These are phyloP conservation scores for Actinidia arguta DNA, from an alignment of 179 eudicot species.

Conservation along the genomic window DNA sequence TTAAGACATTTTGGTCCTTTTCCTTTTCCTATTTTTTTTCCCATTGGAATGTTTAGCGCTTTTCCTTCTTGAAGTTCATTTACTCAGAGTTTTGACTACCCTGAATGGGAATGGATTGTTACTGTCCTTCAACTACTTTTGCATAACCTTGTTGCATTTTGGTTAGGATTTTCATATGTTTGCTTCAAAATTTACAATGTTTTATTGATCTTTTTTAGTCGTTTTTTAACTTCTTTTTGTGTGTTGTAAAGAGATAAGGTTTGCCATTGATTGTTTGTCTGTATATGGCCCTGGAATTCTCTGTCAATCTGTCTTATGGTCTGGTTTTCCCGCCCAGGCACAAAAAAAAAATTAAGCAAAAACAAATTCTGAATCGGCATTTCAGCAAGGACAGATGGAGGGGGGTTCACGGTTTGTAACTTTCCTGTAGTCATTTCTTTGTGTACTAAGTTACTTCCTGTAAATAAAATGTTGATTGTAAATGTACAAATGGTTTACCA, in stretches of 20 bases:
- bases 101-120: slow-evolving; percentile 11
- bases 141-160: slow-evolving; percentile 4
- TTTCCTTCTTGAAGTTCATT: too few relatives aligned
- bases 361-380: slow-evolving; percentile 36
- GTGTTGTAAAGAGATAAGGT: not conserved
- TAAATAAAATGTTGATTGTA: not conserved
- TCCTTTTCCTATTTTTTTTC: not conserved
- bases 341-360: slow-evolving; percentile 64
- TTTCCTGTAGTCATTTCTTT: not conserved
- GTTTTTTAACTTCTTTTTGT: too few relatives aligned
- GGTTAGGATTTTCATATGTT: not conserved
- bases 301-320: not conserved
- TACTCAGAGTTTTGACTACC: too few relatives aligned
- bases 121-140: not conserved
- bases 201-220: too few relatives aligned
- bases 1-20: not conserved
- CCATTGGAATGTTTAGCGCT: not conserved
- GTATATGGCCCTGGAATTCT: not conserved
- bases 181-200: too few relatives aligned
- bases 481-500: slow-evolving; percentile 15
- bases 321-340: slow-evolving; percentile 32
- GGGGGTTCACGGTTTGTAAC: slow-evolving; percentile 53
- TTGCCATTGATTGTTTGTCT: not conserved
- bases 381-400: slow-evolving; percentile 49
- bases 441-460: not conserved